Evolutionary conservation across 2,329 filamentous ascomycete genomes (phyloP), one percentile per base, ranked within the genome.

Genomic region (Trichoderma asperellum): DNA sequence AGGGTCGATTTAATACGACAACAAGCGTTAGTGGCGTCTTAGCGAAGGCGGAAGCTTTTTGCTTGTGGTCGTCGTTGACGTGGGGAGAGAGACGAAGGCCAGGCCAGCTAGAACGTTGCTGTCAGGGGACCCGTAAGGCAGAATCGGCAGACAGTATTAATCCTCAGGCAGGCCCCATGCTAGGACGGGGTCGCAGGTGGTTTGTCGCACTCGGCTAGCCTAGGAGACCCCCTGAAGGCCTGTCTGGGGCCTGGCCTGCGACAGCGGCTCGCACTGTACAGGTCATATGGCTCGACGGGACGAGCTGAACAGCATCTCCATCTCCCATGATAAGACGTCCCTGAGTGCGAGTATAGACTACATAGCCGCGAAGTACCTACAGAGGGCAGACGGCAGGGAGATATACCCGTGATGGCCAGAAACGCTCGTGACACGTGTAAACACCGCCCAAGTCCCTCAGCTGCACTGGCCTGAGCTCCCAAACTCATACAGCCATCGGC

Each of bases 31-130:
- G 68, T 68, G 64, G 70, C 66, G 70, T 52, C 55, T 70, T 70
- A 58, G 68, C 70, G 70, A 70, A 49, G 34, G 57, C 32, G 55
- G 72, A 56, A 72, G 68, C 71, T 72, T 72, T 72, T 73, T 56
- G 58, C 40, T 68, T 59, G 37, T 57, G 69, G 47, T 69, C 53
- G 64, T 70, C 59, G 68, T 68, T 64, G 67, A 69, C 68, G 68
- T 70, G 68, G 70, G 68, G 68, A 68, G 69, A 59, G 52, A 55
- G 40, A 61, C 56, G 43, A 70, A 62, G 60, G 21, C 57, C 60
- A 49, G 55, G 58, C 43, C 34, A 67, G 21, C 47, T 49, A 65
- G 24, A 49, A 53, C 34, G 61, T 53, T 53, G 55, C 55, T 35
- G 55, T 58, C 67, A 68, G 69, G 65, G 69, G 62, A 56, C 56